A percentile compares a stretch with the other conserved stretches of the same genome.
phyloP scores from a whole-genome alignment of 805 yeast species.

The Starmerella ratchasimensis region DNA sequence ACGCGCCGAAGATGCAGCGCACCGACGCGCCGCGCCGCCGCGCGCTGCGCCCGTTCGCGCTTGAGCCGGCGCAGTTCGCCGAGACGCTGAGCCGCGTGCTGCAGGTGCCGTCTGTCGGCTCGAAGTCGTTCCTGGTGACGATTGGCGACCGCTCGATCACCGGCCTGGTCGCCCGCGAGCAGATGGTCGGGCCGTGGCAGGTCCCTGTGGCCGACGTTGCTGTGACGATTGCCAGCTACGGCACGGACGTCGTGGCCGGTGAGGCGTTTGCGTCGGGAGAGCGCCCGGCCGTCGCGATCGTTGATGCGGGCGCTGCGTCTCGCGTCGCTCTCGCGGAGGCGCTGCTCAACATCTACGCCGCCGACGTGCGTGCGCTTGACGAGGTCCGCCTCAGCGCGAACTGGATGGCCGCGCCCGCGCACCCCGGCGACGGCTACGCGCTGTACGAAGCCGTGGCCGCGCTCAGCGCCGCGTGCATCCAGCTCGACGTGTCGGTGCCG shows the following conservation, averaged over 20 bases:
- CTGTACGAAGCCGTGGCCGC: conserved; percentile 96
- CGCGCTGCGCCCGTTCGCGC: conserved; percentile 26
- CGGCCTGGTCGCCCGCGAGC: conserved; percentile 93
- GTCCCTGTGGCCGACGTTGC: conserved; percentile 98
- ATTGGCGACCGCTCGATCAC: conserved; percentile 98
- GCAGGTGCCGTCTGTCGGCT: conserved; percentile 85
- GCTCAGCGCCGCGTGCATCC: conserved; percentile 91
- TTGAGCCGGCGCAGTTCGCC: conserved; percentile 25
- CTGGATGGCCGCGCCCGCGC: conserved; percentile 98
- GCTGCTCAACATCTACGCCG: conserved; percentile 72
- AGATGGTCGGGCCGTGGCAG: conserved; percentile 99
- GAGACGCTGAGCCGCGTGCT: conserved; percentile 75
- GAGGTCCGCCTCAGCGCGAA: conserved; percentile 83
- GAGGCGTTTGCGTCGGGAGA: conserved; percentile 98
- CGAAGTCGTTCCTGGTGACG: conserved; percentile 88
- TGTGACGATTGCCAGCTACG: conserved; percentile 82
- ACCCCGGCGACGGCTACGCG: conserved; percentile 88
- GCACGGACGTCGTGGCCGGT: conserved; percentile 70
- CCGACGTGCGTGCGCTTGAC: conserved; percentile 64
- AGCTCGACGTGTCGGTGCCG: conserved; percentile 79
- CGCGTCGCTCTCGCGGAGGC: conserved; percentile 94
- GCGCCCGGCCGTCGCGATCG: conserved; percentile 78
- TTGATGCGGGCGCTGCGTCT: conserved; percentile 81
- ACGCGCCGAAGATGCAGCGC: conserved; percentile 91
- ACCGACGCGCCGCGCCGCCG: conserved; percentile 50